Base-by-base conservation (phyloP, 257 asterid genomes). In the Gentiana straminea region DNA sequence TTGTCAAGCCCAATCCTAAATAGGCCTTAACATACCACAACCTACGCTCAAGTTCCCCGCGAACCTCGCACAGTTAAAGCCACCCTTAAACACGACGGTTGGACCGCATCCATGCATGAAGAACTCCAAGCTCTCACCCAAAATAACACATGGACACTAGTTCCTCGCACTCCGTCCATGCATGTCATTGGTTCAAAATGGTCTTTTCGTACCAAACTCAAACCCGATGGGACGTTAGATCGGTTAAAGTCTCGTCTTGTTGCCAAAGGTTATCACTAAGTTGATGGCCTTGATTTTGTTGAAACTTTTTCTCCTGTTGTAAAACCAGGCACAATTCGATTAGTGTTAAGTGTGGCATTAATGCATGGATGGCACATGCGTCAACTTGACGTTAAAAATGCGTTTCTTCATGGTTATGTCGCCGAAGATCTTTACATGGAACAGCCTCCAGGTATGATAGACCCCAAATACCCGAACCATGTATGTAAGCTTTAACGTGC, bases 221-320 rank as follows among this genome's bases (percentile, higher is more conserved):
- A 47, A 9, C 4, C n/a, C 3, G 51, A 4, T 47, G 51, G 51
- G 3, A 4, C 13, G 3, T 47, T 47, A 13, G 51, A 4, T 47
- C 51, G 34, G 2, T 5, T 35, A 1, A 32, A 54, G 12, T 15
- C 51, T 33, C 11, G 32, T 10, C 11, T 34, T 2, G 39, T 44
- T 11, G 58, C 33, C 1, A 52, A 52, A 39, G 45, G 52, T 9
- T 52, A 62, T 35, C 47, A 62, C 34, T 48, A 54, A 62, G 12
- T 41, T 33, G 34, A 52, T 11, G 49, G 54, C 3, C 35, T 53
- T 3, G 60, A 62, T 24, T 44, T 52, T 35, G 7, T 13, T 12
- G 60, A 62, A 24, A 62, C 48, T 8, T 62, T 62, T 24, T n/a
- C 24, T 24, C 55, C n/a, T 0, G 37, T 62, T 3, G 37, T 45